A percentile compares a stretch with the other conserved stretches of the same genome.
Conservation (phyloP, 1,284 basidiomycete genomes). For the Mycosarcoma maydis region DNA sequence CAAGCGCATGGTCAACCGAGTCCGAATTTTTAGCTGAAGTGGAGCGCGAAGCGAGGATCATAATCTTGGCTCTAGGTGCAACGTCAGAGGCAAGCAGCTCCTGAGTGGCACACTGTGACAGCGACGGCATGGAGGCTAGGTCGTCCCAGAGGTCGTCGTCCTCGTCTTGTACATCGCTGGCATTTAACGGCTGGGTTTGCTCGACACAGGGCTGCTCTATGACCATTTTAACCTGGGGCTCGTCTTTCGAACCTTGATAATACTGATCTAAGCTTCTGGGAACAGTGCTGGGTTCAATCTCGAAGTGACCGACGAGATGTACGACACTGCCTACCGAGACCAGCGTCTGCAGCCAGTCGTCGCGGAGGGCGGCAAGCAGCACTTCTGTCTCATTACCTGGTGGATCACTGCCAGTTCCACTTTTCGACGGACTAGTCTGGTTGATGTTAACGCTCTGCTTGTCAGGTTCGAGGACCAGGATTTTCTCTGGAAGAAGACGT, state of each 20-base stretch:
- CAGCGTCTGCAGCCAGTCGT: slow-evolving; percentile 53
- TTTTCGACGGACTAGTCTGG: slow-evolving; percentile 4
- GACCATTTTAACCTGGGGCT: slow-evolving; percentile 10
- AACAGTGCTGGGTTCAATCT: slow-evolving; percentile 9
- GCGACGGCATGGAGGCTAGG: slow-evolving; percentile 35
- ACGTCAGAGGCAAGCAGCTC: slow-evolving; percentile 20
- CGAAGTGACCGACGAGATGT: slow-evolving; percentile 53
- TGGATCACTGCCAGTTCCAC: not conserved
- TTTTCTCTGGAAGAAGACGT: slow-evolving; percentile 25
- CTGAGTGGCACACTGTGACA: slow-evolving; percentile 30
- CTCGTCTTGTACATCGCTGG: not conserved
- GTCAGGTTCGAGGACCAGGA: slow-evolving; percentile 30
- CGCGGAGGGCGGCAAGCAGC: slow-evolving; percentile 48
- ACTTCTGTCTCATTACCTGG: not conserved
- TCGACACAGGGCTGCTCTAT: slow-evolving; percentile 1
- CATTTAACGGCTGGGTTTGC: not conserved
- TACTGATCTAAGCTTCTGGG: slow-evolving; percentile 2
- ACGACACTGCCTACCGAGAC: slow-evolving; percentile 43
- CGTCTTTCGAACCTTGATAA: not conserved
- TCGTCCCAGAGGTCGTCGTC: slow-evolving; percentile 53
- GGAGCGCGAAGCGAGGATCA: slow-evolving; percentile 34
- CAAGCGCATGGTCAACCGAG: slow-evolving; percentile 20
- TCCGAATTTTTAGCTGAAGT: not conserved
- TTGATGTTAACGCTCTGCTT: slow-evolving; percentile 10
- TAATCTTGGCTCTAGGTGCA: slow-evolving; percentile 14